Evolutionary conservation across 2,329 filamentous ascomycete genomes (phyloP), one percentile per base, ranked within the genome.

Genomic region (Claviceps capensis): DNA sequence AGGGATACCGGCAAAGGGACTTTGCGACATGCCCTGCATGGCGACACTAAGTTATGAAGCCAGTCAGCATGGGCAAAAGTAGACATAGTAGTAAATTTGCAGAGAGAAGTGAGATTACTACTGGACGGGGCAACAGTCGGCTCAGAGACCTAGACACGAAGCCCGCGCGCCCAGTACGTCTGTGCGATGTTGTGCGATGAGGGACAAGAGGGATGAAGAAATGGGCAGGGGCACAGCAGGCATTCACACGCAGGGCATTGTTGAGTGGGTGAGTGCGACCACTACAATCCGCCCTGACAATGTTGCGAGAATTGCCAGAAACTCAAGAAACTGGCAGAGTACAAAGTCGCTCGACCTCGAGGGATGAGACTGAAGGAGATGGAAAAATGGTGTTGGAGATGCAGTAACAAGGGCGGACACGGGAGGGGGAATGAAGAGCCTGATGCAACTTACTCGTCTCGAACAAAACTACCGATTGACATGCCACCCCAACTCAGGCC

Each of bases 401-500:
- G 34, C 46, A 19, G 46, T 38, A 47, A n/a, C 4, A 38, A 22
- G n/a, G 46, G n/a, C 9, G 30, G 6, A 47, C 4, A n/a, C 11
- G 34, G 30, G 40, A 42, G 13, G 17, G 17, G n/a, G 8, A 9
- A 19, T 42, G n/a, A 34, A 34, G 9, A 22, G 19, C 19, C 6
- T 22, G 5, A 9, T 22, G 42, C 46, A 54, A 74, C 91, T 82
- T 82, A 98, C 93, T 98, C 93, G 72, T 98, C 91, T 68, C 88
- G 80, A 68, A 98, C 93, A 76, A 94, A 97, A 64, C 91, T 97
- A 56, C 91, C 91, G 58, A 97, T 88, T 8, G 91, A 97, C 55
- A 95, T 82, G 58, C 90, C 91, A 64, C 91, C 91, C 90, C 91
- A 98, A 69, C 90, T 96, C 83, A 95, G 89, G 61, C 91, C 90